phyloP scores from a whole-genome alignment of 177 flowering plant genomes.

The Vitis hybrid region DNA sequence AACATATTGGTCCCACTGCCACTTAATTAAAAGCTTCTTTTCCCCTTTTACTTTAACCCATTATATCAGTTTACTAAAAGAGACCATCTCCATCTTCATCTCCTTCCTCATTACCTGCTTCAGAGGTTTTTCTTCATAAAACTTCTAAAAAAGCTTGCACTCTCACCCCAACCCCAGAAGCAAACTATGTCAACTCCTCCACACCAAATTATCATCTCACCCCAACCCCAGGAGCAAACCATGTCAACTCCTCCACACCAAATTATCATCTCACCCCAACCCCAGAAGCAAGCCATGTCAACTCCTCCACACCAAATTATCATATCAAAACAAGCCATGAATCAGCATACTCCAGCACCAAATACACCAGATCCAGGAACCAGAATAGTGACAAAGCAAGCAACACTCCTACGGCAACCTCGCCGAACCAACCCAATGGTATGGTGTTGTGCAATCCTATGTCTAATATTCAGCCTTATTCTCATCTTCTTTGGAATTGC shows the following conservation, averaged over 20 bases:
- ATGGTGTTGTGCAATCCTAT: conserved; percentile 64
- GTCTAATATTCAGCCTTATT: conserved; percentile 62
- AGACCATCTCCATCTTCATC: neutral
- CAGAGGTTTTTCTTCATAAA: conserved; percentile 22
- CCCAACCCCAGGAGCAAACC: no score
- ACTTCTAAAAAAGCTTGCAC: conserved; percentile 39
- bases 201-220: no score
- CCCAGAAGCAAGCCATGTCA: conserved; percentile 26
- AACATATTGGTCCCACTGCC: conserved; percentile 34
- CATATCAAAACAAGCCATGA: conserved; percentile 26
- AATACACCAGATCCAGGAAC: neutral
- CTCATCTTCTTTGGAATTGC: conserved; percentile 67
- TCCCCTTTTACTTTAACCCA: conserved; percentile 17
- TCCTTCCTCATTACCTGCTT: conserved; percentile 9
- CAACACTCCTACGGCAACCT: conserved; percentile 43
- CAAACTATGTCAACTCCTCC: no score
- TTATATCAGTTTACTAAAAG: conserved; percentile 16
- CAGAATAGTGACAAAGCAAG: conserved; percentile 15
- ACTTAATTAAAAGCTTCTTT: conserved; percentile 47
- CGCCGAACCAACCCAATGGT: conserved; percentile 63
- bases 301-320: conserved; percentile 33
- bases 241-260: no score
- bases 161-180: conserved; percentile 28
- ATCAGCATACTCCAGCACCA: conserved; percentile 18
- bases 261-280: conserved; percentile 17